Base-by-base conservation (phyloP, 768 basidiomycete species). In the Termitomyces sp. region DNA sequence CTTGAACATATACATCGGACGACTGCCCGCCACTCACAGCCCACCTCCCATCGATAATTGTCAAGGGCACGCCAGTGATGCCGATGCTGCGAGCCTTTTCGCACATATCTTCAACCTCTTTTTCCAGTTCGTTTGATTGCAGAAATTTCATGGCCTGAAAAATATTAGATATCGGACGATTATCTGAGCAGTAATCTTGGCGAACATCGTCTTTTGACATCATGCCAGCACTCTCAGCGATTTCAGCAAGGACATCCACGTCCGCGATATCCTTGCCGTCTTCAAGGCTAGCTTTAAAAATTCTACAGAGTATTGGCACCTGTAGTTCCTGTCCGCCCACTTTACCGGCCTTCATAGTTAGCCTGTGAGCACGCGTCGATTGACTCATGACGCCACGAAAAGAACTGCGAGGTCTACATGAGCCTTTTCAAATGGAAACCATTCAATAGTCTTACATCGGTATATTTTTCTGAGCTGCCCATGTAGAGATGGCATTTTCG, bases 61-160 rank as follows among this genome's bases (percentile, higher is more conserved):
- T 86, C 74, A 90, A 83, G 8, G 91, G 91, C 3, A 93, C 88
- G 39, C 90, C 90, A 5, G 81, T 84, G 51, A 93, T 82, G 18
- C 90, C 90, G 56, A 84, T 80, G 42, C 74, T 71, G 54, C 84
- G 80, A 41, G 87, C 87, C 48, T 82, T 79, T 9, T 77, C 75
- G 63, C 84, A 85, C 71, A 86, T 82, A 10, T 74, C 72, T 59
- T 84, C 73, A 1, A 92, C 84, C 61, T 89, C 87, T 53, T 79
- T 75, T 63, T 80, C 76, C 56, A 86, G 74, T 63, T 88, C 87
- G 65, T 86, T 78, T 3, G 86, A 83, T 41, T 82, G 59, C 32
- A 93, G 72, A 71, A 91, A 94, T 42, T 71, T 68, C 36, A 84
- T 55, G 13, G 86, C 86, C 86, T 91, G 66, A 27, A 41, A 56